These are phyloP conservation scores for Aureobasidium sp. DNA, from an alignment of 2,329 filamentous ascomycete genomes.

Conservation along the genomic window DNA sequence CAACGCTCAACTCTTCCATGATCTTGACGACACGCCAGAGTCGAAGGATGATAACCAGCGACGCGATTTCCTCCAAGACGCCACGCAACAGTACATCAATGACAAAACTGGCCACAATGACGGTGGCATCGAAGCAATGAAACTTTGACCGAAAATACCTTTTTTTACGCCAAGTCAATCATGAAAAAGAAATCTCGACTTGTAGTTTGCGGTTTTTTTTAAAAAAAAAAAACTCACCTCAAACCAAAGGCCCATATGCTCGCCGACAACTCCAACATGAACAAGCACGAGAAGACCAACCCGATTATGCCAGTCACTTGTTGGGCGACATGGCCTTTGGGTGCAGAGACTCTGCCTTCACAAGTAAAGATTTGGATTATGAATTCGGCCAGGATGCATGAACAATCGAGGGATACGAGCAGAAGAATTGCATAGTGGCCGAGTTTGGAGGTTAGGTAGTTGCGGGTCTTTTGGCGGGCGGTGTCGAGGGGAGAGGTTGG, in stretches of 20 bases:
- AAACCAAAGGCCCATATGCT: constrained; percentile 57
- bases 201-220: no score
- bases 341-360: constrained; percentile 31
- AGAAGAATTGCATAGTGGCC: constrained; percentile 45
- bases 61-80: constrained; percentile 55
- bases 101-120: constrained; percentile 56
- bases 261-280: constrained; percentile 55
- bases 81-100: constrained; percentile 57
- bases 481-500: neutral
- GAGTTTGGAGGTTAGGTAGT: constrained; percentile 39
- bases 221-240: constrained; percentile 37
- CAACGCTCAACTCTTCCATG: constrained; percentile 59
- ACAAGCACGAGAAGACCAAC: constrained; percentile 56
- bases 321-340: constrained; percentile 28
- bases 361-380: constrained; percentile 45
- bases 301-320: constrained; percentile 46
- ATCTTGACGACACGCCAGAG: constrained; percentile 66
- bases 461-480: constrained; percentile 24
- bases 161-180: neutral
- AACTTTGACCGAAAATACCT: constrained; percentile 41
- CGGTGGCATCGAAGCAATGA: constrained; percentile 56
- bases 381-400: constrained; percentile 48
- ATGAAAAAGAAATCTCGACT: constrained; percentile 3
- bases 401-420: constrained; percentile 45
- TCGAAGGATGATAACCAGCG: constrained; percentile 59